These are phyloP conservation scores for Myxozyma kluyveri DNA, from an alignment of 805 yeast species.

Conservation along the genomic window DNA sequence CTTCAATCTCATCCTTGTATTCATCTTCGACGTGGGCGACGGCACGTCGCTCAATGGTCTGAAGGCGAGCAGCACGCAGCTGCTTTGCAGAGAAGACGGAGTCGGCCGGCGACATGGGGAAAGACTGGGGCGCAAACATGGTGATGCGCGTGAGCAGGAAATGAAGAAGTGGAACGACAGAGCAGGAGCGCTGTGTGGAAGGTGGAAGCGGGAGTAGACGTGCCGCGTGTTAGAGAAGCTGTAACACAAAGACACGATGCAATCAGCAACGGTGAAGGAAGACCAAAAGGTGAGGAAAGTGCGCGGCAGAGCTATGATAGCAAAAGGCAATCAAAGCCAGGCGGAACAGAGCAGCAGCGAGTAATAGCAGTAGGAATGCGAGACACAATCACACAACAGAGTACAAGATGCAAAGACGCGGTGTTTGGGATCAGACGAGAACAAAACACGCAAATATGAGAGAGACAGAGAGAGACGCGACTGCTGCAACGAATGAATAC, in stretches of 20 bases:
- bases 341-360: too few relatives aligned
- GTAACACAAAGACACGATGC: not conserved
- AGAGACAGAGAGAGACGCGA: constrained; percentile 1
- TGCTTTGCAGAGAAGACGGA: constrained; percentile 21
- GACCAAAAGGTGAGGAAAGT: not conserved
- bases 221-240: not conserved
- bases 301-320: not conserved
- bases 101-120: constrained; percentile 26
- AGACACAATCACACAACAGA: not conserved
- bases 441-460: not conserved
- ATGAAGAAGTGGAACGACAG: not conserved
- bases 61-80: constrained; percentile 22
- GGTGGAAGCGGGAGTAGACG: not conserved
- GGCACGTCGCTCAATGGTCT: constrained; percentile 26
- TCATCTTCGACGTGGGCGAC: constrained; percentile 35
- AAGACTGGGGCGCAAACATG: constrained; percentile 3
- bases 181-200: too few relatives aligned
- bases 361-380: too few relatives aligned
- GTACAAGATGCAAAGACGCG: not conserved
- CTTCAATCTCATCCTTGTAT: constrained; percentile 40
- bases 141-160: not conserved
- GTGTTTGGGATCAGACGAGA: not conserved
- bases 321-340: not conserved
- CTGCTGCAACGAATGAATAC: not conserved
- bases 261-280: not conserved